Base-by-base conservation (phyloP, 2,329 filamentous ascomycete species). In the Aureobasidium subglaciale region DNA sequence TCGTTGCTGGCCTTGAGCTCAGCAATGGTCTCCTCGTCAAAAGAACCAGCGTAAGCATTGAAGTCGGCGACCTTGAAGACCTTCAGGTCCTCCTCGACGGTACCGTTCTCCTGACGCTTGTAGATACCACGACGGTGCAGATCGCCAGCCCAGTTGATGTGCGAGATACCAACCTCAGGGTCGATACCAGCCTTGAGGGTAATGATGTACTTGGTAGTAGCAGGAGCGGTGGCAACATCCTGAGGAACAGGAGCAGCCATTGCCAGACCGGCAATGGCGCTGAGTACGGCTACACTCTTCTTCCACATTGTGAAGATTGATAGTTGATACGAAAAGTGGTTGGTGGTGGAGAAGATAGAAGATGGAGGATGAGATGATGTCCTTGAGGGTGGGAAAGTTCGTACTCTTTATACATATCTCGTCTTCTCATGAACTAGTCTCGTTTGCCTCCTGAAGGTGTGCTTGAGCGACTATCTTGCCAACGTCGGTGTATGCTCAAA, bases 171-270 rank as follows among this genome's bases (percentile, higher is more conserved):
- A 18, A 43, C 29, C 11, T 54, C 40, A 10, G 40, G 32, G 5
- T 45, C 53, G 24, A 55, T 34, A n/a, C 55, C 58, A 13, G 46
- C n/a, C 49, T 57, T 59, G 18, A 59, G 48, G 11, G 45, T 52
- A 43, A 59, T 27, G 37, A 59, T 59, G 55, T 59, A 59, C 29
- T 53, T 54, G 20, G 40, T 55, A 10, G 55, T 42, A 27, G 42
- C 32, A 18, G 34, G 27, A 27, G 55, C n/a, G 32, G 34, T 15
- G 27, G 18, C 34, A 30, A 15, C 25, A 22, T 56, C 55, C 9
- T 56, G 53, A 25, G 55, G 55, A 4, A 56, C 29, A 7, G 56
- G 56, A 52, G 43, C 52, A 18, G 56, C 56, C 38, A 52, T 35
- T 37, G 52, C 43, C 37, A 58, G 15, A 43, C 49, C 38, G 43